Base-by-base conservation (phyloP, 768 basidiomycete genomes). In the Lactarius sp. region DNA sequence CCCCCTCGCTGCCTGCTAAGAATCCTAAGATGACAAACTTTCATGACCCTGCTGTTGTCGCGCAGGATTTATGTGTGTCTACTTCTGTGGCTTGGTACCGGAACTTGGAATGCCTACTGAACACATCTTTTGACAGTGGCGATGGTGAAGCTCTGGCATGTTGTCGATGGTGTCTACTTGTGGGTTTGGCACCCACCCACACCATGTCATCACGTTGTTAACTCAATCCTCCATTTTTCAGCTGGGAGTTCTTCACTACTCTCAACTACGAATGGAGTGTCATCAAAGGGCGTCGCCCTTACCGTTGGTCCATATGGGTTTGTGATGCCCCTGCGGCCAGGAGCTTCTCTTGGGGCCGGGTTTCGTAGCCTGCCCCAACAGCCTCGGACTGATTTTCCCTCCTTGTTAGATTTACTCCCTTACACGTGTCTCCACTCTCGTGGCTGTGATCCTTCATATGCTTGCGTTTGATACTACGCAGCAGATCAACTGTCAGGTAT, bases 181-280 rank as follows among this genome's bases (percentile, higher is more conserved):
- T 57, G 31, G 5, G 56, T n/a, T 57, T 51, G 12, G 16, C 14
- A 16, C 52, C 18, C 1, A 20, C 10, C 4, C 33, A 7, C 60
- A 31, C 14, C 4, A 34, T 34, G 50, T 34, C 20, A 50, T 39
- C 49, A 14, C n/a, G n/a, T n/a, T 50, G 27, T 37, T n/a, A 27
- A 22, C 20, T 53, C 16, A 36, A 34, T 16, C 8, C 20, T 53
- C 18, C 13, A 9, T n/a, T 13, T 39, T 12, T 53, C 47, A 53
- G 52, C 20, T 53, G 52, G 52, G 52, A 53, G 16, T 53, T 53
- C n/a, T 36, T 53, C n/a, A n/a, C n/a, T n/a, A n/a, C n/a, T n/a
- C n/a, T n/a, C n/a, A n/a, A n/a, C n/a, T n/a, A n/a, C n/a, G n/a
- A 53, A 37, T 53, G 52, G 52, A 39, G 4, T 12, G 6, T 53